Base-by-base conservation (phyloP, 805 yeast genomes). In the Candida lessepsii region DNA sequence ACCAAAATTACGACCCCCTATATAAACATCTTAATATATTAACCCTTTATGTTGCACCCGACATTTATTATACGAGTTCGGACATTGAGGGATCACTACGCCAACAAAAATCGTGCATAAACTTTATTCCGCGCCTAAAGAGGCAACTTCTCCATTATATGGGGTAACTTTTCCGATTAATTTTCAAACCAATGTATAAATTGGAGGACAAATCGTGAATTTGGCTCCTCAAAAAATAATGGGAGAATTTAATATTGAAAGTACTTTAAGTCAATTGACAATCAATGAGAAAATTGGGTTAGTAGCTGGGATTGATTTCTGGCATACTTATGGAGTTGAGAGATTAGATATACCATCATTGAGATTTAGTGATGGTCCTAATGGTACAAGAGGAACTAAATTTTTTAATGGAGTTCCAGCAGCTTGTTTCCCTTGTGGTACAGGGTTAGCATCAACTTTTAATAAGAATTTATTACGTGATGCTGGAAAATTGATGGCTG, bases 381-480 rank as follows among this genome's bases (percentile, higher is more conserved):
- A 80, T 50, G 85, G 85, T 50, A 65, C 76, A 30, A 65, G 84
- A 49, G 84, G 84, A 29, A 76, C 81, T n/a, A 67, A 59, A 31
- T 76, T 77, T 51, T 74, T 76, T 54, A 62, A 71, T 44, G 66
- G 75, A 30, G 63, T 67, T 23, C 79, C 80, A 10, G 67, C 81
- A 33, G 80, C 78, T 42, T 78, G 81, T 46, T 67, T 79, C 51
- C 83, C 85, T 5, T 73, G 77, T 53, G 84, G 83, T 20, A 76
- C 84, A 9, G 83, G 67, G 7, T 56, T 80, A 52, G 84, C 76
- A 3, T 57, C 83, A 2, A 75, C 83, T 17, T 79, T 74, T 56
- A 70, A 80, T 56, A 67, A 69, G 51, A 73, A 70, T 5, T 57
- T 80, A 42, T 58, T 78, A 18, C 42, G 45, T 10, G 54, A 69